A percentile compares a stretch with the other conserved stretches of the same genome.
Evolutionary conservation across 1,139 yeast species (phyloP).

Genomic region (Yamadazyma triangularis): DNA sequence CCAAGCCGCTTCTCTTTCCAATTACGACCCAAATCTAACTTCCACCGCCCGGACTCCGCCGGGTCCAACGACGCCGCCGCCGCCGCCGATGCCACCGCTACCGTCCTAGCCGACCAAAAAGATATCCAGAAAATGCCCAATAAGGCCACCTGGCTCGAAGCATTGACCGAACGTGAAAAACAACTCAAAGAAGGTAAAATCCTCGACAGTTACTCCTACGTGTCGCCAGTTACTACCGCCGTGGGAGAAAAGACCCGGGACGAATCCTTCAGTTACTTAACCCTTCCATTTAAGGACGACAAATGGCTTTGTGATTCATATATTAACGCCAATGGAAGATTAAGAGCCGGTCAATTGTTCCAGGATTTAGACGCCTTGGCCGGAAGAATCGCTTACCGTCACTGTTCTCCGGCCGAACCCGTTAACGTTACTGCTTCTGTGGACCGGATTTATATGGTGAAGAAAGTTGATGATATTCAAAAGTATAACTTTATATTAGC

Average conservation of each 20-base stretch:
- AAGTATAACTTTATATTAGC: constrained; percentile 76
- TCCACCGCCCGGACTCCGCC: constrained; percentile 36
- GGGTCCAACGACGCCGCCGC: constrained; percentile 45
- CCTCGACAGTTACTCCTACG: constrained; percentile 67
- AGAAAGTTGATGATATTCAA: constrained; percentile 74
- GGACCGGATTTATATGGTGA: constrained; percentile 84
- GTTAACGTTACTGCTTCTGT: constrained; percentile 93
- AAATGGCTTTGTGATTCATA: constrained; percentile 80
- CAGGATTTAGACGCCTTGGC: constrained; percentile 90
- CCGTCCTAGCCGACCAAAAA: constrained; percentile 50
- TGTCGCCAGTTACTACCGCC: constrained; percentile 68
- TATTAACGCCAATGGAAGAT: constrained; percentile 81
- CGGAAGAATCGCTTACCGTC: constrained; percentile 81
- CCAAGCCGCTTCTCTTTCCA: too few relatives aligned
- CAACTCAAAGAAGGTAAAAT: constrained; percentile 67
- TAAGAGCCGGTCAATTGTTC: constrained; percentile 86
- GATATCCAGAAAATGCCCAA: constrained; percentile 38
- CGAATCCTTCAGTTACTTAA: constrained; percentile 71
- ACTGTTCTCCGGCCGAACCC: constrained; percentile 87
- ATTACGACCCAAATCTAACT: too few relatives aligned
- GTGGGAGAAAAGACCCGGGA: constrained; percentile 69
- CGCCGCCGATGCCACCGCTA: constrained; percentile 68
- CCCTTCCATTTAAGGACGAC: constrained; percentile 81
- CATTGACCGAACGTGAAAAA: constrained; percentile 68
- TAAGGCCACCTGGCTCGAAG: constrained; percentile 80